These are phyloP conservation scores for Fusarium incarnatum DNA, from an alignment of 2,329 filamentous ascomycete genomes.

Conservation along the genomic window DNA sequence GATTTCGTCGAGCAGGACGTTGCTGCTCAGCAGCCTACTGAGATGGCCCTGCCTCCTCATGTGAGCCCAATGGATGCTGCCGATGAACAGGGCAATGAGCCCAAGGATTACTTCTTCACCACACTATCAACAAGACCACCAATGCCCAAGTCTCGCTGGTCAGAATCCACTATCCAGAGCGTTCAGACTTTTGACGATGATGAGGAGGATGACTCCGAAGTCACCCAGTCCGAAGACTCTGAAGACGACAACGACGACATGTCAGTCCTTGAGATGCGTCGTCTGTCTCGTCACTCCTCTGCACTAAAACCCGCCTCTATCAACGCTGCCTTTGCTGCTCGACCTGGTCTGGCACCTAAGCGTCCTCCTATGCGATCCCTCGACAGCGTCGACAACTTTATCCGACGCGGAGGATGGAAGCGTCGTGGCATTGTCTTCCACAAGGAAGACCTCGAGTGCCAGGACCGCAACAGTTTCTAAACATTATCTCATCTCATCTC, in stretches of 20 bases:
- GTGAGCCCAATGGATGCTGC: slow-evolving; percentile 43
- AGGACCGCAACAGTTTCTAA: slow-evolving; percentile 45
- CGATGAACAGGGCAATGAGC: slow-evolving; percentile 41
- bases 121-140: slow-evolving; percentile 47
- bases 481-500: neutral
- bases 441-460: slow-evolving; percentile 49
- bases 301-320: slow-evolving; percentile 46
- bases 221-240: slow-evolving; percentile 39
- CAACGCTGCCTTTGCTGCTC: slow-evolving; percentile 51
- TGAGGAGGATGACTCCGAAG: slow-evolving; percentile 38
- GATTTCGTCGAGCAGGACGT: slow-evolving; percentile 44
- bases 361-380: slow-evolving; percentile 55
- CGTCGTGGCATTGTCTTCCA: slow-evolving; percentile 57
- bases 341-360: slow-evolving; percentile 42
- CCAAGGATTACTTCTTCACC: slow-evolving; percentile 52
- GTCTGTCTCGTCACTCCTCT: slow-evolving; percentile 38
- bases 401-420: slow-evolving; percentile 60
- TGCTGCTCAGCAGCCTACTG: slow-evolving; percentile 42
- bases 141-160: slow-evolving; percentile 56
- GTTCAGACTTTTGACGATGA: slow-evolving; percentile 44
- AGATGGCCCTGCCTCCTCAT: slow-evolving; percentile 50
- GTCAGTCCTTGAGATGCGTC: slow-evolving; percentile 44
- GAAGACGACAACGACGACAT: slow-evolving; percentile 42
- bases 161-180: slow-evolving; percentile 56
- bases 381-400: slow-evolving; percentile 56